These are phyloP conservation scores for Rhizopus sp. DNA, from an alignment of 371 early-diverging fungal genomes.

Conservation along the genomic window DNA sequence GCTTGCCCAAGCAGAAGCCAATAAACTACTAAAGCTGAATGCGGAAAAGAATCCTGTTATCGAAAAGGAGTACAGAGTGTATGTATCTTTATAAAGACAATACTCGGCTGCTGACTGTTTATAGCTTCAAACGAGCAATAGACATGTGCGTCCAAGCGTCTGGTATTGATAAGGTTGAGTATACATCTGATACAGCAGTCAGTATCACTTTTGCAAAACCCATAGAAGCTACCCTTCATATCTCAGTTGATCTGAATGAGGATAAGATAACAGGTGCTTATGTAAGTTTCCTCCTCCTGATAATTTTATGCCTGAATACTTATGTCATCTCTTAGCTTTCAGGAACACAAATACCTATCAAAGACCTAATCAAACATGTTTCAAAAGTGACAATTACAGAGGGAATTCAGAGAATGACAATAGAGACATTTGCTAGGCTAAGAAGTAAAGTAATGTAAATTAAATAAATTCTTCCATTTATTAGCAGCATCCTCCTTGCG, in stretches of 20 bases:
- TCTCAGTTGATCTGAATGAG: not conserved
- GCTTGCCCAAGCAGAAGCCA: not conserved
- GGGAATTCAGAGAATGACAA: conserved; percentile 13
- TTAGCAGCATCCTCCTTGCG: conserved; percentile 36
- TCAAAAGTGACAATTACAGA: conserved; percentile 6
- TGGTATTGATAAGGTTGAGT: conserved; percentile 14
- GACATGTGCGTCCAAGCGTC: conserved; percentile 4
- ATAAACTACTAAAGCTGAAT: not conserved
- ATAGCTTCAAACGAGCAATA: not conserved
- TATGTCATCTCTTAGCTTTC: conserved; percentile 6
- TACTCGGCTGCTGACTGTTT: not conserved
- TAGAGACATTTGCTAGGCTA: conserved; percentile 14
- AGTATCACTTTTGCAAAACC: conserved; percentile 6
- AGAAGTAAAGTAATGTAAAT: not conserved
- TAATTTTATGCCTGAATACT: not conserved
- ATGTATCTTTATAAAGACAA: not conserved
- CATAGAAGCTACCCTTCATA: conserved; percentile 1
- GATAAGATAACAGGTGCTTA: conserved; percentile 1
- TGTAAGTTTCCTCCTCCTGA: not conserved
- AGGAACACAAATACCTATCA: conserved; percentile 5
- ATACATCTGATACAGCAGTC: not conserved
- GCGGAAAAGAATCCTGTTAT: conserved; percentile 2
- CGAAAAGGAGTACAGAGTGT: conserved; percentile 9
- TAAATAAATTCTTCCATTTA: conserved; percentile 2
- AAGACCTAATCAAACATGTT: conserved; percentile 12